A percentile compares a stretch with the other conserved stretches of the same genome.
These are phyloP conservation scores for Lodderomyces orthopsilosis DNA, from an alignment of 1,139 yeast species.

Conservation along the genomic window DNA sequence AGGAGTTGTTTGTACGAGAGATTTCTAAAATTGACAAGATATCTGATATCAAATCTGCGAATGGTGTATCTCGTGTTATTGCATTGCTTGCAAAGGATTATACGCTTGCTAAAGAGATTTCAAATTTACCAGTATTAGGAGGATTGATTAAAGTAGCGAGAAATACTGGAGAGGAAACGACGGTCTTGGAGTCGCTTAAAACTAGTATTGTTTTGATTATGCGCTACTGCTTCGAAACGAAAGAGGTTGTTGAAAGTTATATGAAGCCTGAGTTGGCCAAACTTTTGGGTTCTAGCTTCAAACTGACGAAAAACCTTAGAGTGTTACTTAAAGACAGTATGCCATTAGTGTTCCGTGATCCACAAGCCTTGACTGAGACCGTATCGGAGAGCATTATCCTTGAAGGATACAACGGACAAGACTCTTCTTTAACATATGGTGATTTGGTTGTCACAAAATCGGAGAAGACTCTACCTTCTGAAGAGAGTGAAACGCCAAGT, in stretches of 20 bases:
- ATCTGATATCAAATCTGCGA: constrained; percentile 9
- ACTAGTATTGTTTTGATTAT: constrained; percentile 40
- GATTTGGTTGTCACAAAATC: constrained; percentile 17
- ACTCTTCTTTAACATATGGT: constrained; percentile 14
- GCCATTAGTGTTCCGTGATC: constrained; percentile 57
- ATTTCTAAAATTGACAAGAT: constrained; percentile 1
- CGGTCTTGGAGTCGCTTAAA: constrained; percentile 13
- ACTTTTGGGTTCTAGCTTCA: constrained; percentile 24
- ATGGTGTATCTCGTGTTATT: constrained; percentile 23
- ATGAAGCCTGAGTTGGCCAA: constrained; percentile 49
- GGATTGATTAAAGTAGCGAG: constrained; percentile 16
- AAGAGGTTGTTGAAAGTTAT: constrained; percentile 44
- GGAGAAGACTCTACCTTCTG: constrained; percentile 14
- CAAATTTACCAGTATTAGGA: constrained; percentile 38
- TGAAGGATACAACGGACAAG: constrained; percentile 38
- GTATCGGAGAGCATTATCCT: constrained; percentile 50
- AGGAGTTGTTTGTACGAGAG: constrained; percentile 4
- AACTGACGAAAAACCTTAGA: constrained; percentile 45
- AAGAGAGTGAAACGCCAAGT: constrained; percentile 32
- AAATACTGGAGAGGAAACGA: constrained; percentile 7
- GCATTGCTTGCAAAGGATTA: constrained; percentile 52
- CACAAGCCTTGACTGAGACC: constrained; percentile 52
- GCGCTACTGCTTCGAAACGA: constrained; percentile 70
- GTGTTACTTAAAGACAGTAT: constrained; percentile 54
- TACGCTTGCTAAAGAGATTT: constrained; percentile 34